Evolutionary conservation across 164 flowering plant genomes (phyloP), one percentile per base, ranked within the genome.

Genomic region (Taxillus chinensis): DNA sequence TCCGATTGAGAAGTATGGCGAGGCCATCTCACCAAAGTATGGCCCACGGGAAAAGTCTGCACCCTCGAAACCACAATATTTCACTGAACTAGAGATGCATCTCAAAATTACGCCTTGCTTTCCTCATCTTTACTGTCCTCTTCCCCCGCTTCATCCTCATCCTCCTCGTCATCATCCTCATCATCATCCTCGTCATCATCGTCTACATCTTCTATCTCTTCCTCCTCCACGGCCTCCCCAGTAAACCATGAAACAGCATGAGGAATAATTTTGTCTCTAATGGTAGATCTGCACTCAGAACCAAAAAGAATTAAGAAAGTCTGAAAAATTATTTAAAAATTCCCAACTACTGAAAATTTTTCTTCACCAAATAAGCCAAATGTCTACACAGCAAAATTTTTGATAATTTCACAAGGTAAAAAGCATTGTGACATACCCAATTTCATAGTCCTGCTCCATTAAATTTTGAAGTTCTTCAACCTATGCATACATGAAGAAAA

Each of bases 181-280:
- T 64, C 78, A 10, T 59, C 70, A 1, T 81, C 91, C 0, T 78
- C 86, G 8, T 79, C 89, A 45, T 82, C 87, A 0, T 70, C 82
- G 12, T 73, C 83, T 27, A 67, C 42, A 16, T 70, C 82, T 14
- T 71, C 89, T 70, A 62, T 68, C 51, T 80, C 89, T 51, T 81
- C 89, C 8, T 55, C 87, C 60, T 82, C 74, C 14, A 73, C 82
- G 61, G 95, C 96, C 74, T 87, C 95, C 12, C 95, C 90, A 4
- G 92, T 87, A 66, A 80, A 87, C 95, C 92, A 90, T 16, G 87
- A 90, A 4, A 86, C 95, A 40, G 95, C 95, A 80, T 86, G 95
- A 10, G 95, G 95, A 39, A 87, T 86, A 39, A 90, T 84, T 70
- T 90, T 90, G 68, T 89, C 96, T 39, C 93, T 78, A 53, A 89